Percentiles rank a stretch among this genome's conserved stretches.
These are phyloP conservation scores for Verticillium isaacii DNA, from an alignment of 2,329 filamentous ascomycete species.

Conservation along the genomic window DNA sequence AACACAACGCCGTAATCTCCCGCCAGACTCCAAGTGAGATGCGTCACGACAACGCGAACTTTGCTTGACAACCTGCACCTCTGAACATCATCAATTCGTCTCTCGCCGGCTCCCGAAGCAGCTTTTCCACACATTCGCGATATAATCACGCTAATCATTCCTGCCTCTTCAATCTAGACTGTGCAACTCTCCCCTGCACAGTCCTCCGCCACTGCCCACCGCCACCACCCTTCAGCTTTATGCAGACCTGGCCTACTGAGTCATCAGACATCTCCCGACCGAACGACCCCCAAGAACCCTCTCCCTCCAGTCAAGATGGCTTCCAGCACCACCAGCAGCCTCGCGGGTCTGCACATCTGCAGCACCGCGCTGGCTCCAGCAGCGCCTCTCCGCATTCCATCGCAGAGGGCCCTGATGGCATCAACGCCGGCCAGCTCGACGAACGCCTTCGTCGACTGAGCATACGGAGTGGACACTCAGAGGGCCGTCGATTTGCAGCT, in stretches of 20 bases:
- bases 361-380: conserved; percentile 25
- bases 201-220: conserved; percentile 30
- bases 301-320: conserved; percentile 52
- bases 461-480: conserved; percentile 20
- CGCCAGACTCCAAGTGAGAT: not conserved
- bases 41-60: not conserved
- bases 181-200: conserved; percentile 49
- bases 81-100: not conserved
- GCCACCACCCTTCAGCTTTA: conserved; percentile 47
- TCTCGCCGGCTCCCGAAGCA: not conserved
- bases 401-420: conserved; percentile 21
- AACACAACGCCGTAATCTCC: not conserved
- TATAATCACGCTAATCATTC: not conserved
- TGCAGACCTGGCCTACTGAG: conserved; percentile 55
- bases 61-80: not conserved
- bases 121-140: not conserved
- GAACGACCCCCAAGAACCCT: conserved; percentile 26
- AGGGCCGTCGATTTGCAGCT: conserved; percentile 18
- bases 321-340: conserved; percentile 38
- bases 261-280: conserved; percentile 37
- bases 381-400: conserved; percentile 31
- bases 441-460: conserved; percentile 51
- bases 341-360: conserved; percentile 28
- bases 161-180: conserved; percentile 29
- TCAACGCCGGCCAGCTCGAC: conserved; percentile 40